Conservation (phyloP, 345 rosid species). For the Ceriops tagal region DNA sequence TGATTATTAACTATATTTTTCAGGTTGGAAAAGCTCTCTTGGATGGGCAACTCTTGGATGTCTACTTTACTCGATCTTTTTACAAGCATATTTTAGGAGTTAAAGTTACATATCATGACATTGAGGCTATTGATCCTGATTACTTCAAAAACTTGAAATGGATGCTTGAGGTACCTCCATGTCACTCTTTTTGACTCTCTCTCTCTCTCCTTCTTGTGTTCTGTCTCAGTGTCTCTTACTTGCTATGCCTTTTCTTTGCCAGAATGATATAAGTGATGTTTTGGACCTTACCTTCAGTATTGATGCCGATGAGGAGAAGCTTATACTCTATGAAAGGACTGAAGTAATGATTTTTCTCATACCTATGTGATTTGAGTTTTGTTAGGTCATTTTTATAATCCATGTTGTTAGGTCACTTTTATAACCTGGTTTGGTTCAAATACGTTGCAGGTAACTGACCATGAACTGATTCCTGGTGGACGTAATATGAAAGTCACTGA, state of each 20-base stretch:
- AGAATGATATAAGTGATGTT: slow-evolving; percentile 86
- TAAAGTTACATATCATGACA: slow-evolving; percentile 90
- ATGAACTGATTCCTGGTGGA: slow-evolving; percentile 90
- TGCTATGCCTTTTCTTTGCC: slow-evolving; percentile 25
- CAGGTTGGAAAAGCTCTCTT: slow-evolving; percentile 97
- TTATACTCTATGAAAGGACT: slow-evolving; percentile 71
- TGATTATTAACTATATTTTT: slow-evolving; percentile 16
- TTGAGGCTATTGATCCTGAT: slow-evolving; percentile 96
- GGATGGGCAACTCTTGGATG: slow-evolving; percentile 94
- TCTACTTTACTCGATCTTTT: slow-evolving; percentile 94
- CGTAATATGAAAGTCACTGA: slow-evolving; percentile 87
- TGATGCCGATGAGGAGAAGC: slow-evolving; percentile 97
- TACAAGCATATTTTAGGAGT: slow-evolving; percentile 92
- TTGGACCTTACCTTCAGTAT: slow-evolving; percentile 89
- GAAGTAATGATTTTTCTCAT: slow-evolving; percentile 42
- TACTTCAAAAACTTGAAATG: slow-evolving; percentile 85
- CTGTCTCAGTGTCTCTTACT: neutral
- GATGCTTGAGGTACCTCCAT: slow-evolving; percentile 84
- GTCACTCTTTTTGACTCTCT: neutral
- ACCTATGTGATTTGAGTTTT: neutral
- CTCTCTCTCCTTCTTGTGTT: neutral
- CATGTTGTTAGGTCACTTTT: no score
- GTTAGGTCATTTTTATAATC: neutral
- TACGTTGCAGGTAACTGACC: slow-evolving; percentile 73
- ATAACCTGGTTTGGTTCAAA: neutral